phyloP scores from a whole-genome alignment of 192 early-diverging fungal species.

The Coemansia sp. region DNA sequence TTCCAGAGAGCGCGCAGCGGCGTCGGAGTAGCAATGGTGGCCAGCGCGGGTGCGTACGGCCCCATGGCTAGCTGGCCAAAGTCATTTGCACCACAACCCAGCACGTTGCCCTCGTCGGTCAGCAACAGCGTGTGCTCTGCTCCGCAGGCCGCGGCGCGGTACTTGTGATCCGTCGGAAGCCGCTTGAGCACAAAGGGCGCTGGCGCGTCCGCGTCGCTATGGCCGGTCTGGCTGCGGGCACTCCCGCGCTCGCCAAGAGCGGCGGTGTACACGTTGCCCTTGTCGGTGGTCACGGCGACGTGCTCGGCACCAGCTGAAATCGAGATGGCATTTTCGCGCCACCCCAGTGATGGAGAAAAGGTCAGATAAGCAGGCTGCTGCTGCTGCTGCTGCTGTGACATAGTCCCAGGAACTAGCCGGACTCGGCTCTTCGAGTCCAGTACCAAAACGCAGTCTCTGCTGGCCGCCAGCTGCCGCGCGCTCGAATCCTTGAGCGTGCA shows the following conservation, averaged over 20 bases:
- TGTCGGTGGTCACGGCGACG: slow-evolving; percentile 24
- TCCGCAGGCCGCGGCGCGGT: slow-evolving; percentile 24
- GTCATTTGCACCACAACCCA: slow-evolving; percentile 43
- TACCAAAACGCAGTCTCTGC: slow-evolving; percentile 14
- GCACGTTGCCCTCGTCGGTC: slow-evolving; percentile 30
- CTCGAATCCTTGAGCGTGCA: slow-evolving; percentile 19
- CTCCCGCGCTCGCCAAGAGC: slow-evolving; percentile 24
- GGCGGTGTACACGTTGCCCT: slow-evolving; percentile 36
- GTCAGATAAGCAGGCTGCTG: neutral
- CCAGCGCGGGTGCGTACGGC: slow-evolving; percentile 6
- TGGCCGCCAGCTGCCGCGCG: slow-evolving; percentile 21
- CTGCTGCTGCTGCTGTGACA: neutral
- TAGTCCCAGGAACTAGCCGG: slow-evolving; percentile 11
- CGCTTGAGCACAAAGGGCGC: slow-evolving; percentile 16
- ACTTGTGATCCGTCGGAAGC: slow-evolving; percentile 11
- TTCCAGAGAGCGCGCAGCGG: slow-evolving; percentile 30
- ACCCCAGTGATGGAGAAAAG: slow-evolving; percentile 39
- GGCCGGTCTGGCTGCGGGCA: slow-evolving; percentile 21
- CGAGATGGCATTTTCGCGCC: slow-evolving; percentile 37
- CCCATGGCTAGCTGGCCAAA: slow-evolving; percentile 47
- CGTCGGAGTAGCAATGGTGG: slow-evolving; percentile 20
- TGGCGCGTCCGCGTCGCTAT: neutral
- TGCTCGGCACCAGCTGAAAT: slow-evolving; percentile 35
- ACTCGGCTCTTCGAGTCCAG: slow-evolving; percentile 34
- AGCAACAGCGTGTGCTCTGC: slow-evolving; percentile 30